phyloP scores from a whole-genome alignment of 2,329 filamentous ascomycete species.

The Berkeleyomyces basicola region DNA sequence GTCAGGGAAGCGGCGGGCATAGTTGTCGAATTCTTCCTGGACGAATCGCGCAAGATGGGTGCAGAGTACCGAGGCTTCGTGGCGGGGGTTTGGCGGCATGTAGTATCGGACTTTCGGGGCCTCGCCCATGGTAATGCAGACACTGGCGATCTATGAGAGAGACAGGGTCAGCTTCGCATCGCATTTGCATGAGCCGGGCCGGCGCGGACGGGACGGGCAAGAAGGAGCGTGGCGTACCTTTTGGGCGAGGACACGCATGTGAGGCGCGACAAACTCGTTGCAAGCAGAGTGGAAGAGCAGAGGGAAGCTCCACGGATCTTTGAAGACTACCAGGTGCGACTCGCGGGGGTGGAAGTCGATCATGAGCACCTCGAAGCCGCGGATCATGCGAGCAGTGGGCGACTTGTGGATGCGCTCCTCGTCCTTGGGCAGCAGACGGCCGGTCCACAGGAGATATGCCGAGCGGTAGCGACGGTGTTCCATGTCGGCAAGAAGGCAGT shows the following conservation, averaged over 20 bases:
- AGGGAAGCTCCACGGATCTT: conserved; percentile 92
- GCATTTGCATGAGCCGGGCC: neutral
- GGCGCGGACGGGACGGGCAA: neutral
- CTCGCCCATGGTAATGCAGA: conserved; percentile 86
- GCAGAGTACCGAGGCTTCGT: conserved; percentile 79
- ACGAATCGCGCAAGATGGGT: conserved; percentile 80
- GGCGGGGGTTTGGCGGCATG: conserved; percentile 52
- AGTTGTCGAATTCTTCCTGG: conserved; percentile 79
- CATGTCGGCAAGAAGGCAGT: conserved; percentile 86
- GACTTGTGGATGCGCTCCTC: conserved; percentile 61
- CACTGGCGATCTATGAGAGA: conserved; percentile 53
- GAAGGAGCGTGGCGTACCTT: conserved; percentile 40
- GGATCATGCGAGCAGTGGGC: conserved; percentile 52
- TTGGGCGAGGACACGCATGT: conserved; percentile 73
- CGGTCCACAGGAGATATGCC: conserved; percentile 72
- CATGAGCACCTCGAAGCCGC: conserved; percentile 66
- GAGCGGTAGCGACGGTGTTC: conserved; percentile 67
- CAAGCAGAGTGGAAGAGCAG: conserved; percentile 81
- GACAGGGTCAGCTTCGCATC: neutral
- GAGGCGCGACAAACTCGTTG: conserved; percentile 63
- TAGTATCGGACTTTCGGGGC: conserved; percentile 90
- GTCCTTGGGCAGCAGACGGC: conserved; percentile 51
- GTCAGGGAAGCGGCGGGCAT: conserved; percentile 65
- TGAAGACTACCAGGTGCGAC: conserved; percentile 77
- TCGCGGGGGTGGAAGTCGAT: conserved; percentile 84